phyloP scores from a whole-genome alignment of 129 eudicot species.

The Erigeron canadensis region DNA sequence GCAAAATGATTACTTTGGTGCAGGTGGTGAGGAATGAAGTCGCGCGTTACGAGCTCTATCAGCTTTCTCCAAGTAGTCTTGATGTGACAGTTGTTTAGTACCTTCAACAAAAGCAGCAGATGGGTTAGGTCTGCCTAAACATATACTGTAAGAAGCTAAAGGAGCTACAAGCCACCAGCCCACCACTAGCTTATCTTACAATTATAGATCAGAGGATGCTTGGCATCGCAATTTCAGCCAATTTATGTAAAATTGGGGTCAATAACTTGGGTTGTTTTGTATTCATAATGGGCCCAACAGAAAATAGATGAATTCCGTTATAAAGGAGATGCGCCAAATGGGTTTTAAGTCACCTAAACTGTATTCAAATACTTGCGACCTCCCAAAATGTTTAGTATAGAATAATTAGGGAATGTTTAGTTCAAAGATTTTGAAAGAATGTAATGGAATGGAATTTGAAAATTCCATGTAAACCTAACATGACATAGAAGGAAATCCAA shows the following conservation, averaged over 20 bases:
- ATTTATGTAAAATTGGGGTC: background rate
- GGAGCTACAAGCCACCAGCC: background rate
- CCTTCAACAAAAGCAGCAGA: slow-evolving; percentile 41
- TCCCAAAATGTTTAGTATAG: background rate
- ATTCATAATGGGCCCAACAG: background rate
- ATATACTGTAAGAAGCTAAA: background rate
- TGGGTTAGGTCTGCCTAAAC: background rate
- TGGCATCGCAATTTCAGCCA: background rate
- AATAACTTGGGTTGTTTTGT: background rate
- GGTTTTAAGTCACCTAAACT: background rate
- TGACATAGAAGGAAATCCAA: no score
- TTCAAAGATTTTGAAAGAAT: no score
- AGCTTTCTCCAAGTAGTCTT: slow-evolving; percentile 89
- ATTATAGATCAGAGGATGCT: background rate
- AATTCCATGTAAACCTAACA: no score
- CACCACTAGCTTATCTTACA: background rate
- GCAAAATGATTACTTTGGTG: slow-evolving; percentile 38
- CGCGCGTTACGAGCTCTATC: slow-evolving; percentile 83
- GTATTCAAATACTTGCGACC: background rate
- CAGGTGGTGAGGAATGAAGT: slow-evolving; percentile 71
- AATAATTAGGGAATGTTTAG: no score
- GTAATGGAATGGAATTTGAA: no score
- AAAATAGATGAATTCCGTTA: no score
- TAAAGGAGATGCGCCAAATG: background rate
- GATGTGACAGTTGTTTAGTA: slow-evolving; percentile 82